Evolutionary conservation across 129 eudicot genomes (phyloP).

Genomic region (Gnaphalium uliginosum): DNA sequence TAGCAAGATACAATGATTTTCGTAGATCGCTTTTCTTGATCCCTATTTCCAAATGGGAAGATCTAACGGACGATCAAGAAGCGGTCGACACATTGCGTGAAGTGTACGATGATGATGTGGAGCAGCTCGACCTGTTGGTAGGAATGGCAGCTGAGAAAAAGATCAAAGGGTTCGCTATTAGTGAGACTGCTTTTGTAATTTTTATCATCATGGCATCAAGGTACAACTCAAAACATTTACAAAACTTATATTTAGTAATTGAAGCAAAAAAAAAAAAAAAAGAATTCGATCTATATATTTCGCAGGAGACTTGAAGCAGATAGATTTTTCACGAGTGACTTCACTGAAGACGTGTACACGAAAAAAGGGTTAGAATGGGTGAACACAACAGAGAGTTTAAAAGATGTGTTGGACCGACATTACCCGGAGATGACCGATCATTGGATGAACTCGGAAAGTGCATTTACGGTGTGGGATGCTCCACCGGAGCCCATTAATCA

Average conservation of each 20-base stretch:
- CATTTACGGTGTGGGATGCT: slow-evolving; percentile 71
- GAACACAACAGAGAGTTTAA: slow-evolving; percentile 44
- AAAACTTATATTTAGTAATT: too few relatives aligned
- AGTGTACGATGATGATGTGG: slow-evolving; percentile 56
- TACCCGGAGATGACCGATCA: slow-evolving; percentile 28
- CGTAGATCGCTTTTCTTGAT: slow-evolving; percentile 50
- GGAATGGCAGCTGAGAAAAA: slow-evolving; percentile 67
- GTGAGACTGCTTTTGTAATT: slow-evolving; percentile 61
- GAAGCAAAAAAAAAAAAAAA: background rate
- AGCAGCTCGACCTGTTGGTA: slow-evolving; percentile 55
- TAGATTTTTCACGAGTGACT: slow-evolving; percentile 60
- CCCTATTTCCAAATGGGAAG: slow-evolving; percentile 76
- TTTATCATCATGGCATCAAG: slow-evolving; percentile 64
- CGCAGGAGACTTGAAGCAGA: slow-evolving; percentile 66
- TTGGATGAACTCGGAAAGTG: slow-evolving; percentile 49
- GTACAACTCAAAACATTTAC: slow-evolving; percentile 32
- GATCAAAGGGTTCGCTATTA: slow-evolving; percentile 66
- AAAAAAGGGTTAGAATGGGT: slow-evolving; percentile 70
- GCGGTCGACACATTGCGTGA: slow-evolving; percentile 41
- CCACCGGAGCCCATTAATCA: slow-evolving; percentile 38
- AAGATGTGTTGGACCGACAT: slow-evolving; percentile 38
- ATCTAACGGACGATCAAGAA: slow-evolving; percentile 52
- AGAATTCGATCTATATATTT: too few relatives aligned
- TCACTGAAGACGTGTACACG: slow-evolving; percentile 57
- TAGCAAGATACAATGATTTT: slow-evolving; percentile 66